Percentiles rank a stretch among this genome's conserved stretches.
Evolutionary conservation across 1,284 basidiomycete genomes (phyloP).

Genomic region (Cryptococcus sp.): DNA sequence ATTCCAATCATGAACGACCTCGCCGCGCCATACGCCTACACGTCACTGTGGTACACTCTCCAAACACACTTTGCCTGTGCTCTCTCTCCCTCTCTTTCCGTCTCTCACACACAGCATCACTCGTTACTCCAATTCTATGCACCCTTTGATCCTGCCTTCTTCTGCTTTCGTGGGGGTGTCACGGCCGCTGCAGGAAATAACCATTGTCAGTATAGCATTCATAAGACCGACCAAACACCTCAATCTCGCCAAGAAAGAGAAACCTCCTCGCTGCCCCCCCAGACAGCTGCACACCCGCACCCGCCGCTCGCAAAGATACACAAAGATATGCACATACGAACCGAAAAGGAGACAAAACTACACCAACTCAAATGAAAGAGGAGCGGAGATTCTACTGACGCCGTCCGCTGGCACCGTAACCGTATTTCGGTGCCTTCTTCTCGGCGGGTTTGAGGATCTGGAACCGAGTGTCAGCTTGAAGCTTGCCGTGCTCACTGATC

Average conservation of each 20-base stretch:
- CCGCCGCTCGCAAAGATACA: background rate
- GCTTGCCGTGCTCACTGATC: background rate
- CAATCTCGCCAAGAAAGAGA: background rate
- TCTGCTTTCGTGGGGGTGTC: conserved; percentile 59
- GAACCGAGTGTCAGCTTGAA: background rate
- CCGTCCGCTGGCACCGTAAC: conserved; percentile 45
- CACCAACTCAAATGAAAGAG: conserved; percentile 20
- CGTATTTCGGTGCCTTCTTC: conserved; percentile 70
- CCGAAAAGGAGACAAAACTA: conserved; percentile 2
- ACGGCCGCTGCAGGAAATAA: conserved; percentile 39
- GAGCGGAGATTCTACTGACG: conserved; percentile 36
- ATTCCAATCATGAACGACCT: too few relatives aligned
- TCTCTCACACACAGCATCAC: background rate
- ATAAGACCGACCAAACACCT: background rate
- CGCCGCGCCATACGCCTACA: background rate
- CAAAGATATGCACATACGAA: conserved; percentile 1
- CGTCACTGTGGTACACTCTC: too few relatives aligned
- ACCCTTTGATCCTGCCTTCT: conserved; percentile 23
- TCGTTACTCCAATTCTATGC: conserved; percentile 1
- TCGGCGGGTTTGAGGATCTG: conserved; percentile 98
- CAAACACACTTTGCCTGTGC: too few relatives aligned
- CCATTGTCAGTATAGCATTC: background rate
- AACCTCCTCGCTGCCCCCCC: background rate
- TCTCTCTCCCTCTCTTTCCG: too few relatives aligned
- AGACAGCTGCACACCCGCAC: too few relatives aligned